Conservation (phyloP, 352 stramenopile species). For the Globisporangium recalcitrans region DNA sequence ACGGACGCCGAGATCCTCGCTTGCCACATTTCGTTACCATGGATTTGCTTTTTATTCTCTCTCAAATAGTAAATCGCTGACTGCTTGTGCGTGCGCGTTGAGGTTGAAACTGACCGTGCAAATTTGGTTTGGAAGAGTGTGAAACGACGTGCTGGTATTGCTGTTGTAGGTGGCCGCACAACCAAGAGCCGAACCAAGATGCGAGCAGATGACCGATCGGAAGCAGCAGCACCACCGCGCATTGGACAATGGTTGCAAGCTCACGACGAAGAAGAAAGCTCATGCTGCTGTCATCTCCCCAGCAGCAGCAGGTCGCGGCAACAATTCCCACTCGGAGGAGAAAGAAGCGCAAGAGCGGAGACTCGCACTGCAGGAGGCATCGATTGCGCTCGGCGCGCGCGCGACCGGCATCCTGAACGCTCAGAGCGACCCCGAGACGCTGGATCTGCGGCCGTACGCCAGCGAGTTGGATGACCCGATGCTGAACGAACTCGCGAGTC, state of each 20-base stretch:
- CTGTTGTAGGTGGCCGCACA: neutral
- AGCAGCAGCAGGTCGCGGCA: slow-evolving; percentile 13
- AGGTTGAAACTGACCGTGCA: slow-evolving; percentile 3
- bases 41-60: slow-evolving; percentile 6
- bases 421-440: slow-evolving; percentile 45
- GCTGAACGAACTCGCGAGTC: slow-evolving; percentile 52
- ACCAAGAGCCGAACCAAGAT: neutral
- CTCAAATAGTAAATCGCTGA: slow-evolving; percentile 7
- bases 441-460: slow-evolving; percentile 45
- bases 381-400: slow-evolving; percentile 33
- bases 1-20: neutral
- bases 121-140: neutral
- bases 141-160: slow-evolving; percentile 8
- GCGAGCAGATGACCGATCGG: slow-evolving; percentile 12
- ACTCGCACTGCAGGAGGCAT: slow-evolving; percentile 29
- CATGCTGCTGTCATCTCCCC: neutral
- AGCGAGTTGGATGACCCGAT: slow-evolving; percentile 48
- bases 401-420: slow-evolving; percentile 46
- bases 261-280: slow-evolving; percentile 16
- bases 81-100: neutral
- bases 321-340: slow-evolving; percentile 38
- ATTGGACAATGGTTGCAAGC: neutral
- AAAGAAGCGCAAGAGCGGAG: slow-evolving; percentile 26
- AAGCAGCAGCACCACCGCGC: slow-evolving; percentile 6
- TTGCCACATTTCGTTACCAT: slow-evolving; percentile 2